Evolutionary conservation across 2,329 filamentous ascomycete species (phyloP), one percentile per base, ranked within the genome.

Genomic region (Lecanosticta acicola): DNA sequence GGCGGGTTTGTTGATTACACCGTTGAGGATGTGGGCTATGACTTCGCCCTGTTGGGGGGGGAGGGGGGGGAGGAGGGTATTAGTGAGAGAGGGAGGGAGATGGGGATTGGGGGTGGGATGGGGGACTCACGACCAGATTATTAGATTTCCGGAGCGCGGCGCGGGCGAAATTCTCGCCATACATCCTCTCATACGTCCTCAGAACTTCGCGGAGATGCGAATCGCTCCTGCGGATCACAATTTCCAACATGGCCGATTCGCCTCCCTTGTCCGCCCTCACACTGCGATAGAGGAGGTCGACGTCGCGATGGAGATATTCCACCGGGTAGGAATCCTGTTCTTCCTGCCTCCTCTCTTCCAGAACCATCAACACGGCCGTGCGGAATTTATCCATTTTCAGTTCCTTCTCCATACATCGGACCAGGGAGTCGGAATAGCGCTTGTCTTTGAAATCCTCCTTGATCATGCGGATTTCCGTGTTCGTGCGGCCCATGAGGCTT

Each of bases 351-450:
- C 80, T 74, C 65, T 85, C 89, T 46, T 95, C 88, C 0, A 98
- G 75, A 4, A 86, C 88, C 62, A 89, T 75, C 48, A 97, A 63
- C 3, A 98, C 82, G 0, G 90, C 90, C 53, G 82, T 84, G 52
- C 94, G 89, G 71, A 97, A 98, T 68, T 97, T 97, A 68, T 97
- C 90, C 53, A 93, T 88, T 61, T 90, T 91, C 32, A 98, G 75
- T 69, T 98, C 93, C 39, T 84, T 86, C 63, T 85, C 84, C 85
- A 97, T 94, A 68, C 90, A 96, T 59, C 81, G 81, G 44, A 78
- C 78, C 42, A 97, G 71, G 52, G 80, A 85, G 66, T 97, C 86
- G 41, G 77, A 73, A 67, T 97, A 97, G 56, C 94, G 90, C 63
- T 94, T 94, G 65, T 97, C 91, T 41, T 78, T 82, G 72, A 97